Percentiles rank a stretch among this genome's conserved stretches.
Conservation (phyloP, 2,329 filamentous ascomycete species). For the Colletotrichum caudatum region DNA sequence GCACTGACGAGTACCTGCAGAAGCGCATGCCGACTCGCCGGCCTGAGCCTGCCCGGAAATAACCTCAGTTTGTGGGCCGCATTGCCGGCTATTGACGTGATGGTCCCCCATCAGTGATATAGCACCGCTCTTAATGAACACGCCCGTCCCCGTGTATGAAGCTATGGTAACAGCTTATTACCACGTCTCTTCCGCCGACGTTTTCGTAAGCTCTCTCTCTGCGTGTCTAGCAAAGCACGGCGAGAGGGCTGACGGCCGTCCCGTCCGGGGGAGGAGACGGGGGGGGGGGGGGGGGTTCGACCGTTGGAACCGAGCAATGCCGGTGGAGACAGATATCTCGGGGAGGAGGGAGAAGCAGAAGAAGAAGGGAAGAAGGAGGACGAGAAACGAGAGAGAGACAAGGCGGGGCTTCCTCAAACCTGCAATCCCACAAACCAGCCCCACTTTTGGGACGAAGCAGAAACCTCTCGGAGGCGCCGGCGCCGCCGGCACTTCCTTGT, state of each 20-base stretch:
- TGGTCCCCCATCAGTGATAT: conserved; percentile 2
- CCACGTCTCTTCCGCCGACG: conserved; percentile 3
- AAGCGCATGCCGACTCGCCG: conserved; percentile 5
- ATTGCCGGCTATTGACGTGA: not conserved
- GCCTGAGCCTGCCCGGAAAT: conserved; percentile 5
- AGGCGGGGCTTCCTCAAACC: conserved; percentile 8
- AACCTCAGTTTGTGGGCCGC: conserved; percentile 5
- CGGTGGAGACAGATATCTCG: conserved; percentile 6
- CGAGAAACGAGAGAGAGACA: not conserved
- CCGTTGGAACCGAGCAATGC: conserved; percentile 14
- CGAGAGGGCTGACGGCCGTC: conserved; percentile 1
- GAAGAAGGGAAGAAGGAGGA: not conserved
- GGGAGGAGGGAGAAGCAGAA: not conserved
- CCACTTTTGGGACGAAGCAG: conserved; percentile 7
- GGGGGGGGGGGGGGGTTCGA: not conserved
- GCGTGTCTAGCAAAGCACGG: not conserved
- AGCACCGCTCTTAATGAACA: not conserved
- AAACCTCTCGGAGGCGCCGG: too few species aligned
- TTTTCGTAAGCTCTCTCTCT: conserved; percentile 1
- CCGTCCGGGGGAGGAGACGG: not conserved
- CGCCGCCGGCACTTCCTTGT: not conserved
- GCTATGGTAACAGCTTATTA: conserved; percentile 38
- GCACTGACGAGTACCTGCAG: not conserved
- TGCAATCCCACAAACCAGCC: conserved; percentile 18
- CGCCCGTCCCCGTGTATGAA: conserved; percentile 2